Evolutionary conservation across 116 monocot species (phyloP).

Genomic region (Phalaenopsis hybrid): DNA sequence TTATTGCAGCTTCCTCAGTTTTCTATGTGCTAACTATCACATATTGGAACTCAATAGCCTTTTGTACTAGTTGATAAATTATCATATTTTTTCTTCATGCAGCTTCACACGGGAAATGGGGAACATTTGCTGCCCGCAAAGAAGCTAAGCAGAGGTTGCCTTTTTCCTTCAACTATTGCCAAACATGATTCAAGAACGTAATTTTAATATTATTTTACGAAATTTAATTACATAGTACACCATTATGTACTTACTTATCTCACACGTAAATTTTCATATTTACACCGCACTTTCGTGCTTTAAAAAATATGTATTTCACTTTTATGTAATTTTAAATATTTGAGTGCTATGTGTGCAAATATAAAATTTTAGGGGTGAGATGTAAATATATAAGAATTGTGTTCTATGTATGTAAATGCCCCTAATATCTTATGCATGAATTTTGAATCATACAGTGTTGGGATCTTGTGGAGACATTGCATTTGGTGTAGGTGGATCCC

Average conservation of each 20-base stretch:
- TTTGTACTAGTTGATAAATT: neutral
- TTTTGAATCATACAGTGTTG: slow-evolving; percentile 27
- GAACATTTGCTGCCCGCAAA: slow-evolving; percentile 40
- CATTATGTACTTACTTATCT: no score
- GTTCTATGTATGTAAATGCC: no score
- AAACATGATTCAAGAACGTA: neutral
- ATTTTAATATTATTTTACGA: no score
- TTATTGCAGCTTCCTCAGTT: neutral
- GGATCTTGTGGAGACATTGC: slow-evolving; percentile 27
- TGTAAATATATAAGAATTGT: no score
- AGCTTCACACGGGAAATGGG: slow-evolving; percentile 73
- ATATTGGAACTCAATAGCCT: neutral
- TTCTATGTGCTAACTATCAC: neutral
- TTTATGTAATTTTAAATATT: no score
- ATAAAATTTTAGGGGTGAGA: no score
- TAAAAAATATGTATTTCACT: no score
- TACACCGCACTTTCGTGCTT: no score
- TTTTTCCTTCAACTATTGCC: neutral
- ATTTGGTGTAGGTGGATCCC: slow-evolving; percentile 28
- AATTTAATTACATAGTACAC: no score
- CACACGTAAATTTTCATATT: no score
- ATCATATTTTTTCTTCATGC: slow-evolving; percentile 15
- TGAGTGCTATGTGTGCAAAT: no score
- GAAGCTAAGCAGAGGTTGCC: slow-evolving; percentile 52
- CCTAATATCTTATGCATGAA: neutral